Base-by-base conservation (phyloP, 2,329 filamentous ascomycete species). In the Phaeosphaeriaceae sp. region DNA sequence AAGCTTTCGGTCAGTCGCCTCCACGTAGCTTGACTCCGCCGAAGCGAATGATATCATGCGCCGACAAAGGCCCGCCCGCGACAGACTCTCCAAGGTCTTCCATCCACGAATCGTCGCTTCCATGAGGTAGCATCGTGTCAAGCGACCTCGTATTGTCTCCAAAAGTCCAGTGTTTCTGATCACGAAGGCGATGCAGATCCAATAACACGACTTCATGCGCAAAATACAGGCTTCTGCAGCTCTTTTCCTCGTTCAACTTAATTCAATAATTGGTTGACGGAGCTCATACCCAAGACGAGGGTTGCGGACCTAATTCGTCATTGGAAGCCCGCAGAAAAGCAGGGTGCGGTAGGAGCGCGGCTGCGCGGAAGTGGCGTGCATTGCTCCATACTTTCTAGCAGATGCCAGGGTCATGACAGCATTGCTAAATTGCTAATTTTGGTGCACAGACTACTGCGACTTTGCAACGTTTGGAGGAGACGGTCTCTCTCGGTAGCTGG, bases 281-380 rank as follows among this genome's bases (percentile, higher is more conserved):
- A 40, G 35, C 35, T 17, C 15, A 4, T 40, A n/a, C 35, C 35
- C 35, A 40, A 40, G 11, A 5, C 35, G 35, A 13, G 35, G 15
- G 17, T 3, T 7, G 35, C 17, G 35, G 35, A 40, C 35, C 35
- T 3, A 40, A 40, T 40, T 40, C 35, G 35, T 40, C 35, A 40
- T 40, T 17, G 35, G 5, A 9, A n/a, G 35, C 2, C 35, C 17
- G 30, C 35, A 6, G 11, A 40, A 15, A 40, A n/a, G 35, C 35
- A 40, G 35, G 35, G 35, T 40, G 35, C 35, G 11, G 35, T 40
- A 6, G 35, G 15, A 40, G 35, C 21, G 21, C 60, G 60, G 60
- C 55, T 59, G 58, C 21, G 21, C 60, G 60, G 60, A 57, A 60
- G 58, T 67, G 66, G 59, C 64, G 63, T 65, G 54, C 54, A 56